Base-by-base conservation (phyloP, 176 grass and related monocot species). In the Bonia amplexicaulis region DNA sequence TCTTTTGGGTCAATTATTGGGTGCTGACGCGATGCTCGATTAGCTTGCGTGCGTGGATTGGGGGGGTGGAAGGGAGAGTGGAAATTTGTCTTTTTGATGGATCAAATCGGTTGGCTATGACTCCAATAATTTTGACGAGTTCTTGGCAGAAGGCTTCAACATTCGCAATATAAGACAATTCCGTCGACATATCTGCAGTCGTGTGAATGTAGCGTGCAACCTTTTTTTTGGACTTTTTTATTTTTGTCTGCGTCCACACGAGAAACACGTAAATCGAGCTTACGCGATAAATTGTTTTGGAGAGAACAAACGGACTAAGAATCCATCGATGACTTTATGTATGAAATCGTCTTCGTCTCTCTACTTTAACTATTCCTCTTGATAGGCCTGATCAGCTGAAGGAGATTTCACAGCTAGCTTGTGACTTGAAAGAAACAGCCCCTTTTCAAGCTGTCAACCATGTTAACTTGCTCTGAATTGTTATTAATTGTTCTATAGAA, bases 41-140 rank as follows among this genome's bases (percentile, higher is more conserved):
- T 66, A 71, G 84, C 20, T 66, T 84, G 68, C 80, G 85, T 87
- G 88, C 74, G 51, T 23, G 27, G 84, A 67, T 66, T 60, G 16
- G 27, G 67, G 16, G 27, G 67, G 48, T 68, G 80, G 51, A 90
- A 83, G n/a, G 37, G 47, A 3, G 3, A 23, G 17, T 4, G 8
- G 46, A 79, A 51, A 55, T 40, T 46, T 42, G 37, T 27, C 15
- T 60, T 73, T 66, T 42, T 11, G 9, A 15, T 62, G 4, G 25
- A 46, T 46, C 44, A 11, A 11, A 54, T 81, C 69, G 0, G 69
- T 62, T 69, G 69, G 60, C 14, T 9, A 37, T 39, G 82, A 76
- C 82, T 0, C 9, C 6, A 20, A 51, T 53, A 53, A 22, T 83
- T 70, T 83, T 79, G 79, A 82, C 71, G 62, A 29, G 15, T 48